A percentile compares a stretch with the other conserved stretches of the same genome.
Evolutionary conservation across 169 alveolate species (phyloP).

Genomic region (Perkinsus chesapeaki): DNA sequence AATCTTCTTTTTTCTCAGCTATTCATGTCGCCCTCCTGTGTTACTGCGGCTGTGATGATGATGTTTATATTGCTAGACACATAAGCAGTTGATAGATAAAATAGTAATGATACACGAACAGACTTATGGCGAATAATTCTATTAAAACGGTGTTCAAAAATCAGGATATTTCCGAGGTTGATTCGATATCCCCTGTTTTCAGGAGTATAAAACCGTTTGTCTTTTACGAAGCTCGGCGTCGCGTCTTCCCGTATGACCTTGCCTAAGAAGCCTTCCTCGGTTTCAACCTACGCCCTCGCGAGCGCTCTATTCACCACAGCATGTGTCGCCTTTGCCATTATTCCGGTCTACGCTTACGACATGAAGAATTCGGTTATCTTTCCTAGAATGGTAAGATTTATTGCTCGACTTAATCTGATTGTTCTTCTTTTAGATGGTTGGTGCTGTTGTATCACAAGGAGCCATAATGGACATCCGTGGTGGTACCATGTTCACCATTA

Average conservation of each 20-base stretch:
- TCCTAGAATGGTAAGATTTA: not conserved
- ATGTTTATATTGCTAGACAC: too few species aligned
- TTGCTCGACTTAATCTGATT: not conserved
- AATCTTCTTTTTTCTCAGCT: too few species aligned
- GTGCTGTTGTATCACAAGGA: not conserved
- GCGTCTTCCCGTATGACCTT: not conserved
- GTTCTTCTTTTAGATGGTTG: not conserved
- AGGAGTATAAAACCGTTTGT: too few species aligned
- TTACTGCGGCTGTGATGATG: too few species aligned
- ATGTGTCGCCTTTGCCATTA: not conserved
- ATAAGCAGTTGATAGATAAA: too few species aligned
- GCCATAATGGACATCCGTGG: not conserved
- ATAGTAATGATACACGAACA: too few species aligned
- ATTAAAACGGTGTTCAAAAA: not conserved
- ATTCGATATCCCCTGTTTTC: too few species aligned
- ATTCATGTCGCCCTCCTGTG: too few species aligned
- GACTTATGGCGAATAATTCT: too few species aligned
- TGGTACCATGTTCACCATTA: not conserved
- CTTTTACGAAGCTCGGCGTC: not conserved
- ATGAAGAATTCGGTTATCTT: not conserved
- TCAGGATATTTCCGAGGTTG: not conserved
- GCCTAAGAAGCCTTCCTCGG: not conserved
- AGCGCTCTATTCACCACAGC: not conserved
- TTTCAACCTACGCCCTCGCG: not conserved
- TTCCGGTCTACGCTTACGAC: not conserved